Percentiles rank a stretch among this genome's conserved stretches.
phyloP scores from a whole-genome alignment of 805 yeast genomes.

The Wickerhamiella galacta region DNA sequence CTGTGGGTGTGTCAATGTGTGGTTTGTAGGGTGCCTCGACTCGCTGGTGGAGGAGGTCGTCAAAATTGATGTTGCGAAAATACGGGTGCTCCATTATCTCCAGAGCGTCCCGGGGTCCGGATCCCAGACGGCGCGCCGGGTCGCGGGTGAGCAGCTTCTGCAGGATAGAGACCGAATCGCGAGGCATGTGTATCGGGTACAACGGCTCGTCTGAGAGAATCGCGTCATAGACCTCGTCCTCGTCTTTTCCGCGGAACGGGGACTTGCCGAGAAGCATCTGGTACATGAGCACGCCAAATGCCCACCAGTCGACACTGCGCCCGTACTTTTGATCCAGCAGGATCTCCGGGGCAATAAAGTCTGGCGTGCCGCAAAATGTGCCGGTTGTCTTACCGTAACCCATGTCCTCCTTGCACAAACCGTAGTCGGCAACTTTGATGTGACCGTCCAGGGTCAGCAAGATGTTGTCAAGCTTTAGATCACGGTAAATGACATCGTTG shows the following conservation, averaged over 20 bases:
- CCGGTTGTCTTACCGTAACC: slow-evolving; percentile 71
- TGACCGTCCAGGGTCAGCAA: slow-evolving; percentile 81
- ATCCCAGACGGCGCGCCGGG: slow-evolving; percentile 68
- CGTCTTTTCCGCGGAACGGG: slow-evolving; percentile 94
- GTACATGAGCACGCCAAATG: slow-evolving; percentile 88
- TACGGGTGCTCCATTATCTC: slow-evolving; percentile 95
- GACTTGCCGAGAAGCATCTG: slow-evolving; percentile 95
- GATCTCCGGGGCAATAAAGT: slow-evolving; percentile 98
- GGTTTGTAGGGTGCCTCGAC: slow-evolving; percentile 86
- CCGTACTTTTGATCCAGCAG: slow-evolving; percentile 83
- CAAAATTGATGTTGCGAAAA: slow-evolving; percentile 78
- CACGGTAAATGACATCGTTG: slow-evolving; percentile 90
- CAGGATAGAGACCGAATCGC: slow-evolving; percentile 85
- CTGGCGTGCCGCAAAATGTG: slow-evolving; percentile 98
- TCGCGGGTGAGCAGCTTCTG: slow-evolving; percentile 85
- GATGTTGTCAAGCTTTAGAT: slow-evolving; percentile 87
- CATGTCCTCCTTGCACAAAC: slow-evolving; percentile 90
- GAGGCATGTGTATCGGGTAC: slow-evolving; percentile 93
- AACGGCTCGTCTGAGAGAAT: slow-evolving; percentile 91
- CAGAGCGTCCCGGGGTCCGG: slow-evolving; percentile 72
- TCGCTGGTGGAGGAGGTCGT: slow-evolving; percentile 54
- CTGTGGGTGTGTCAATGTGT: slow-evolving; percentile 71
- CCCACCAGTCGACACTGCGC: slow-evolving; percentile 99
- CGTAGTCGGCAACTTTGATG: slow-evolving; percentile 92
- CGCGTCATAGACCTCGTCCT: slow-evolving; percentile 93